Percentiles rank a stretch among this genome's conserved stretches.
Evolutionary conservation across 768 basidiomycete genomes (phyloP).

Genomic region (Naematelia aurantialba): DNA sequence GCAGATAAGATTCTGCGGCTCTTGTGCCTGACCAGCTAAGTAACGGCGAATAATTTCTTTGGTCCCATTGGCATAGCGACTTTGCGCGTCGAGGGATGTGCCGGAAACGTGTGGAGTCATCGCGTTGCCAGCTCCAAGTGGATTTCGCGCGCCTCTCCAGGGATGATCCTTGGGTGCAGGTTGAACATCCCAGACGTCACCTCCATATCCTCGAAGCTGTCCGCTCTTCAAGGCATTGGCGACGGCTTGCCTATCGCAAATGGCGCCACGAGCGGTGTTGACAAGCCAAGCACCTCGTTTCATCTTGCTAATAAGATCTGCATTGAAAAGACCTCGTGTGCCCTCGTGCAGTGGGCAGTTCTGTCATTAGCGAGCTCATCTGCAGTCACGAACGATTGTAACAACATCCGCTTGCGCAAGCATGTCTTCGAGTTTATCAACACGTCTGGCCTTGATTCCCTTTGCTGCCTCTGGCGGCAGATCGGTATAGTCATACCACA

Average conservation of each 20-base stretch:
- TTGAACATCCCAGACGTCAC: conserved; percentile 59
- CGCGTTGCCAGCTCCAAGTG: conserved; percentile 77
- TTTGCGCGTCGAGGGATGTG: conserved; percentile 84
- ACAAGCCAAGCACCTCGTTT: conserved; percentile 90
- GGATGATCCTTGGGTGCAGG: conserved; percentile 81
- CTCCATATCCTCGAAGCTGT: conserved; percentile 60
- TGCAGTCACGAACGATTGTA: conserved; percentile 38
- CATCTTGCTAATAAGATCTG: conserved; percentile 77
- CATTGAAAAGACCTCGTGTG: conserved; percentile 73
- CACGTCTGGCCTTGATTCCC: conserved; percentile 60
- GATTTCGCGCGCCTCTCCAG: conserved; percentile 79
- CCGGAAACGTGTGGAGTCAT: conserved; percentile 63
- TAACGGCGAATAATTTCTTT: conserved; percentile 45
- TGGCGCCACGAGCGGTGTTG: conserved; percentile 89
- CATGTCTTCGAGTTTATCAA: conserved; percentile 73
- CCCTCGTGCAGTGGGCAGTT: conserved; percentile 66
- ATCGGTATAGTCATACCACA: conserved; percentile 82
- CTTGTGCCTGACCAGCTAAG: conserved; percentile 59
- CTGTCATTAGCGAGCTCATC: conserved; percentile 7
- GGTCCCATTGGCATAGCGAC: conserved; percentile 66
- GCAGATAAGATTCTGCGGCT: conserved; percentile 76
- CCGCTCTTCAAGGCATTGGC: conserved; percentile 71
- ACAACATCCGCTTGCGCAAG: conserved; percentile 47
- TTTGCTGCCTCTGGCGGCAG: conserved; percentile 61
- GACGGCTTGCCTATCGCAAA: conserved; percentile 78